Evolutionary conservation across 139 green algal genomes (phyloP).

Genomic region (Micractinium conductrix): DNA sequence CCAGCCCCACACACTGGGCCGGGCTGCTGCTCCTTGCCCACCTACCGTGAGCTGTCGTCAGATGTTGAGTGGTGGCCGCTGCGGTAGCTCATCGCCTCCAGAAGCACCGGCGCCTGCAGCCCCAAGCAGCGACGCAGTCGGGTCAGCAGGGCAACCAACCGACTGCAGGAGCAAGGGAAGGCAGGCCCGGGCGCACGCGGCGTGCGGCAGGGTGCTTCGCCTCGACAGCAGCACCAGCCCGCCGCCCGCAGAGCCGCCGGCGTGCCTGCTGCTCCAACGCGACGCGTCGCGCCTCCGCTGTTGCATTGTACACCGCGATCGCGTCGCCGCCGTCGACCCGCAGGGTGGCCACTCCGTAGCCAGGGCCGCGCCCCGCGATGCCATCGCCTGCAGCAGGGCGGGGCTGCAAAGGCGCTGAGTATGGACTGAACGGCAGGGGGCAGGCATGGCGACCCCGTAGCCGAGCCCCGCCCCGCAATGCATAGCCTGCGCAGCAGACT

Average conservation of each 20-base stretch:
- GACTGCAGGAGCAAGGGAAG: neutral
- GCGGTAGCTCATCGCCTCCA: constrained; percentile 92
- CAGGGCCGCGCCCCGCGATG: constrained; percentile 74
- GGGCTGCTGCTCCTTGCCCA: too few relatives aligned
- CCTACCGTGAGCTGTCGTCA: constrained; percentile 82
- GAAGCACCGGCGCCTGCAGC: constrained; percentile 70
- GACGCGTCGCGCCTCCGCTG: constrained; percentile 57
- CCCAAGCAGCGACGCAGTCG: too few relatives aligned
- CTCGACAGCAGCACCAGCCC: neutral
- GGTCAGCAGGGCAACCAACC: neutral
- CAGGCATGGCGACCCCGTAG: too few relatives aligned
- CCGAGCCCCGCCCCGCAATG: too few relatives aligned
- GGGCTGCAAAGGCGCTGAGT: too few relatives aligned
- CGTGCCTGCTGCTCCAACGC: constrained; percentile 43
- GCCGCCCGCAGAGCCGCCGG: neutral
- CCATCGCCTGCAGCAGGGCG: constrained; percentile 84
- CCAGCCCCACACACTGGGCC: too few relatives aligned
- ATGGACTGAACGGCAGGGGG: neutral
- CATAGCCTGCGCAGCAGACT: too few relatives aligned
- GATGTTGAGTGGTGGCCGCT: constrained; percentile 91
- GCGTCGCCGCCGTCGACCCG: constrained; percentile 94
- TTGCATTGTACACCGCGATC: constrained; percentile 83
- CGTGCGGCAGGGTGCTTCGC: too few relatives aligned
- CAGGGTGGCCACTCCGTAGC: constrained; percentile 84
- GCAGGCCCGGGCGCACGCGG: neutral